Conservation (phyloP, 2,329 filamentous ascomycete genomes). For the Colletotrichum agaves region DNA sequence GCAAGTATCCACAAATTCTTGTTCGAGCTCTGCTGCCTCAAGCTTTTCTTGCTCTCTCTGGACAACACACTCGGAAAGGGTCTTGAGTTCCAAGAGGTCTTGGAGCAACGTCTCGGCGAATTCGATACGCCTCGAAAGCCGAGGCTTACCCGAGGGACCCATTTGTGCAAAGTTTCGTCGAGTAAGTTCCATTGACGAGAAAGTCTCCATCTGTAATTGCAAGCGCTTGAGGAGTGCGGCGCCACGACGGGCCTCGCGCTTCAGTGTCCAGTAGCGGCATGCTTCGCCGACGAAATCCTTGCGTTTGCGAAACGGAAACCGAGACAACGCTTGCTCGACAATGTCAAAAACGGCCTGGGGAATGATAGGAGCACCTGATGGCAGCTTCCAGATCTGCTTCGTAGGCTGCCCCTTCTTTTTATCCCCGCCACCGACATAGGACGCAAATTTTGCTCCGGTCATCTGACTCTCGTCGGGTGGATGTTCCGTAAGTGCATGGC, state of each 20-base stretch:
- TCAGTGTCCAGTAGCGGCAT: conserved; percentile 97
- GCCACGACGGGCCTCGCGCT: conserved; percentile 90
- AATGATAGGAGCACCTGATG: conserved; percentile 94
- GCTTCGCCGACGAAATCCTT: conserved; percentile 94
- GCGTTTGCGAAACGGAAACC: conserved; percentile 83
- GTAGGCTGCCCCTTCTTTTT: conserved; percentile 77
- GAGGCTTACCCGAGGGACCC: conserved; percentile 83
- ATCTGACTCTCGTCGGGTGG: conserved; percentile 84
- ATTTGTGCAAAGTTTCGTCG: conserved; percentile 95
- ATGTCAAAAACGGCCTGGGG: conserved; percentile 88
- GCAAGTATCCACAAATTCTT: conserved; percentile 83
- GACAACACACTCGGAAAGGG: conserved; percentile 76
- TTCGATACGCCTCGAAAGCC: conserved; percentile 84
- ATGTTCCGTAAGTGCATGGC: conserved; percentile 72
- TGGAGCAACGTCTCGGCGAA: conserved; percentile 81
- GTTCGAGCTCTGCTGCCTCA: conserved; percentile 79
- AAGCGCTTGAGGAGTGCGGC: conserved; percentile 92
- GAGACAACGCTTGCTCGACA: conserved; percentile 83
- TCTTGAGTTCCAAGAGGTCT: conserved; percentile 81
- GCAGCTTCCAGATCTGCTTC: conserved; percentile 88
- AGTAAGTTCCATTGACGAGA: conserved; percentile 97
- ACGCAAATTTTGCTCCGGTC: conserved; percentile 83
- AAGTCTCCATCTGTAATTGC: conserved; percentile 94
- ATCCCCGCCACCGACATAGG: conserved; percentile 70
- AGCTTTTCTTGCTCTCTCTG: conserved; percentile 82